Percentiles rank a stretch among this genome's conserved stretches.
phyloP scores from a whole-genome alignment of 108 stramenopile genomes.

The Cyclotella sp. region DNA sequence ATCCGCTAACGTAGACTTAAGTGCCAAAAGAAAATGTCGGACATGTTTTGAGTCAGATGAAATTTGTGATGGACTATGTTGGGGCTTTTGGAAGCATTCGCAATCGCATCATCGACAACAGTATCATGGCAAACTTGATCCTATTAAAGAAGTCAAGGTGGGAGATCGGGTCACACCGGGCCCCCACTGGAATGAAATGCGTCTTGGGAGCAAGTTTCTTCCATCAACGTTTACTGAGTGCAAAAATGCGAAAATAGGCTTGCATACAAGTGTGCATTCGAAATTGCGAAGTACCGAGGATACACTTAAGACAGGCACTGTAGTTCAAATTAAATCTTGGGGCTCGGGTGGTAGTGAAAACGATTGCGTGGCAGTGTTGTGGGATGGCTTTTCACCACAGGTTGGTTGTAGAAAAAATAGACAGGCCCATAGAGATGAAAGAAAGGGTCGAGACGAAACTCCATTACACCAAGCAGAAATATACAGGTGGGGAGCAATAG shows the following conservation, averaged over 20 bases:
- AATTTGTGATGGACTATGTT: constrained; percentile 78
- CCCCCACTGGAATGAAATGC: constrained; percentile 58
- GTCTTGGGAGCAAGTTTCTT: constrained; percentile 40
- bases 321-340: constrained; percentile 64
- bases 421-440: not conserved
- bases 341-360: constrained; percentile 43
- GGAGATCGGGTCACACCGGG: constrained; percentile 59
- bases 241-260: not conserved
- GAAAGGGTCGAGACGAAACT: not conserved
- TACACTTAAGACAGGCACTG: constrained; percentile 43
- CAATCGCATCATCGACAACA: constrained; percentile 2
- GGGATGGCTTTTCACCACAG: constrained; percentile 31
- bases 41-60: constrained; percentile 65
- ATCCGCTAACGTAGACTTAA: constrained; percentile 28
- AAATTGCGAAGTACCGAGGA: not conserved
- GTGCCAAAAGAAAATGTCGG: constrained; percentile 67
- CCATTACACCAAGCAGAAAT: constrained; percentile 38
- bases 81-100: constrained; percentile 79
- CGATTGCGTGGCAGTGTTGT: constrained; percentile 66
- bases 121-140: constrained; percentile 13
- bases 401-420: constrained; percentile 2
- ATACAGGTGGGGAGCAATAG: constrained; percentile 65
- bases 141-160: constrained; percentile 32
- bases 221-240: not conserved
- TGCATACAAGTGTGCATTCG: not conserved